Base-by-base conservation (phyloP, 352 stramenopile species). In the Globisporangium cederbergense region DNA sequence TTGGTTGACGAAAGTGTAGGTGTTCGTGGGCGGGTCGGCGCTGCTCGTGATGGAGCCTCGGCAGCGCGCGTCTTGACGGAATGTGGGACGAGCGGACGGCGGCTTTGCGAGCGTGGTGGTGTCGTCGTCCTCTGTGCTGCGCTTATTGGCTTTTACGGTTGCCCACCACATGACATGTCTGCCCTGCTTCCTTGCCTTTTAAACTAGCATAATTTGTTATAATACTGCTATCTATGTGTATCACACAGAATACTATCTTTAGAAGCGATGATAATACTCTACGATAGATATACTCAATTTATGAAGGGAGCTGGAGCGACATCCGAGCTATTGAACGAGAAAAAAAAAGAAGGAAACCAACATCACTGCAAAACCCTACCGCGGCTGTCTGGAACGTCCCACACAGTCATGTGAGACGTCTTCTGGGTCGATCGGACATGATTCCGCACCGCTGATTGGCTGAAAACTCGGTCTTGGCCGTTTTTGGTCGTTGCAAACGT, bases 301-400 rank as follows among this genome's bases (percentile, higher is more conserved):
- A 8, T 56, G 10, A 38, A 22, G 7, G n/a, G 16, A 57, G 28
- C 22, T 40, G 2, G 20, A 53, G 47, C 16, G 25, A 40, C 25
- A 58, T 11, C 18, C 34, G 13, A 22, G 4, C 13, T n/a, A 50
- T 43, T 28, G 18, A 47, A 5, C 58, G 43, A 63, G 58, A 63
- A 63, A 55, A 57, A 55, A 57, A 63, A 63, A 56, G 58, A 63
- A 63, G 58, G 58, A 63, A 63, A 42, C n/a, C 58, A 40, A 62
- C 28, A 16, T 56, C 50, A 43, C 13, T 57, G 4, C 0, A 43
- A 40, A 56, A 56, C 30, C 50, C 28, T 25, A 56, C 18, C 50
- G n/a, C 14, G 1, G 11, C 8, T 11, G 49, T 58, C 3, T 58
- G 18, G 13, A 28, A 3, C 43, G 57, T 3, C 9, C 57, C 57